Base-by-base conservation (phyloP, 2,329 filamentous ascomycete species). In the Venturia oleaginea region DNA sequence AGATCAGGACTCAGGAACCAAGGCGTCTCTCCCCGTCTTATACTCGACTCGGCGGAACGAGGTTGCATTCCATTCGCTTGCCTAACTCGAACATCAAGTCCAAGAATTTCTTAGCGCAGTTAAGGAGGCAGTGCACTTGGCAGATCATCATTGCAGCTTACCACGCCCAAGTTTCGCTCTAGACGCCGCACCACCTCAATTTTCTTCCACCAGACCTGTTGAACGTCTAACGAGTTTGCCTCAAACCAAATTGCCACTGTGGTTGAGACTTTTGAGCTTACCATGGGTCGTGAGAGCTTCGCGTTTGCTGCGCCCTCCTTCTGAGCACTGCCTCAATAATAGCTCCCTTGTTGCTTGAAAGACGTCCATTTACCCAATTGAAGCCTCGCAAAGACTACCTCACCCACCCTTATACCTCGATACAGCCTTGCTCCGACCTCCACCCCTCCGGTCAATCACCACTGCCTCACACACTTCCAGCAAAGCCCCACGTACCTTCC, bases 51-150 rank as follows among this genome's bases (percentile, higher is more conserved):
- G 43, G 43, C 43, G 43, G 43, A 48, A 48, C 46, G 24, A 27
- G 24, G 46, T 51, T 51, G n/a, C 46, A 51, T 51, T 27, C 22
- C 46, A 15, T 51, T 46, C 43, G 46, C 46, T 51, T 51, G 46
- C 24, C 4, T 51, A 51, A 37, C 34, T 46, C 17, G 19, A 46
- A 5, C 17, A n/a, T 22, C 22, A 13, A 57, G 51, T 30, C 51
- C 51, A 57, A 5, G 51, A 34, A 57, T 1, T 4, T 51, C 51
- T 57, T 57, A 57, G 51, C 51, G 51, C 24, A 30, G 10, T 8
- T 17, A 57, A 57, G 30, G 51, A 57, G 51, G 51, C 51, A 57
- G 51, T 57, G 51, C 51, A n/a, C 51, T 57, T 57, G 51, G 51
- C 51, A 57, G 10, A 8, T 34, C 13, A 3, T 15, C 51, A 34